Conservation (phyloP, 805 yeast species). For the Spathaspora passalidarum region DNA sequence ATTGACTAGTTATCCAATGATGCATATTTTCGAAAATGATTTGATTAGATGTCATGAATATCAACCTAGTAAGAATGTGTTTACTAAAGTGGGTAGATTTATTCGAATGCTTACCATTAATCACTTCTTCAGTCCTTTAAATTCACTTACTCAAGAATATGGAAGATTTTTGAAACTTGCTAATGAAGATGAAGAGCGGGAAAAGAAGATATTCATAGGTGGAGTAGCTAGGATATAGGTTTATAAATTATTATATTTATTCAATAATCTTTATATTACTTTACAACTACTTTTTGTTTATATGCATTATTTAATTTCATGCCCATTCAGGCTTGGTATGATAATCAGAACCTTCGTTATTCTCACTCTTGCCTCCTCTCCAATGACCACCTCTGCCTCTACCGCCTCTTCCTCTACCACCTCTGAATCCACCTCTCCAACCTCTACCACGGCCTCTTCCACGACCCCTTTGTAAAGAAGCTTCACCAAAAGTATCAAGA, state of each 20-base stretch:
- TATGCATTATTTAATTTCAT: conserved; percentile 9
- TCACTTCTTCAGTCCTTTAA: conserved; percentile 24
- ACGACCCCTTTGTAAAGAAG: conserved; percentile 40
- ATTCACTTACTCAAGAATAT: conserved; percentile 19
- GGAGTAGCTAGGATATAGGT: conserved; percentile 21
- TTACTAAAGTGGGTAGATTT: conserved; percentile 16
- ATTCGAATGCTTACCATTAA: conserved; percentile 20
- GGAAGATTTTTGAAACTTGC: conserved; percentile 18
- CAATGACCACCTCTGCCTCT: conserved; percentile 13
- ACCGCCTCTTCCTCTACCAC: conserved; percentile 18
- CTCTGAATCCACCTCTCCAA: conserved; percentile 17
- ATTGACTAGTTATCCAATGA: conserved; percentile 16
- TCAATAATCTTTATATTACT: neutral
- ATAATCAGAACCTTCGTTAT: conserved; percentile 11
- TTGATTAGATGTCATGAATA: conserved; percentile 22
- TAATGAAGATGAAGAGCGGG: conserved; percentile 19
- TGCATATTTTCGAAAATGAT: conserved; percentile 31
- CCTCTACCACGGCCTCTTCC: conserved; percentile 17
- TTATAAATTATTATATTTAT: neutral
- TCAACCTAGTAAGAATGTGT: conserved; percentile 10
- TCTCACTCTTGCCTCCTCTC: conserved; percentile 19
- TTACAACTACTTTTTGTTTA: neutral
- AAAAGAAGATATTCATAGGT: conserved; percentile 24
- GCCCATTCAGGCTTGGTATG: conserved; percentile 31
- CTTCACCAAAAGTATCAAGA: conserved; percentile 81